These are phyloP conservation scores for Pseudozyma sp. DNA, from an alignment of 1,284 basidiomycete species.

Conservation along the genomic window DNA sequence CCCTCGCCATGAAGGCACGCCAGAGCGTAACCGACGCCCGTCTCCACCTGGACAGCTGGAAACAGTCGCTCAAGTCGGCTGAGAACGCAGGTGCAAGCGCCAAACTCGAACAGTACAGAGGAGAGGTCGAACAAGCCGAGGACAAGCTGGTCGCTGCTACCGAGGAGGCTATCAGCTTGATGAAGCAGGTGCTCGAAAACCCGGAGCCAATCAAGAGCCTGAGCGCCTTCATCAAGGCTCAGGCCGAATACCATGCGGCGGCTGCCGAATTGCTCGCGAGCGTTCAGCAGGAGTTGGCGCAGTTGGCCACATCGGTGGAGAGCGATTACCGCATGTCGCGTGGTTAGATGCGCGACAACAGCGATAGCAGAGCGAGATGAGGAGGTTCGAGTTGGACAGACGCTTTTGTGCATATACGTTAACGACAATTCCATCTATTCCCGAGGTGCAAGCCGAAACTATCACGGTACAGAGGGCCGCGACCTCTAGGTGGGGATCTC, in stretches of 20 bases:
- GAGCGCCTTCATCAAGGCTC: constrained; percentile 88
- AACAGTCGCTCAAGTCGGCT: constrained; percentile 61
- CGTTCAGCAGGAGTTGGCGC: constrained; percentile 89
- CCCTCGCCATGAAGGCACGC: constrained; percentile 65
- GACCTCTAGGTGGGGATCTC: constrained; percentile 20
- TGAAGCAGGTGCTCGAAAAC: constrained; percentile 98
- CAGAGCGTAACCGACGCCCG: constrained; percentile 64
- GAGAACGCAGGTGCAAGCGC: constrained; percentile 51
- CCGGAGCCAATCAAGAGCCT: constrained; percentile 95
- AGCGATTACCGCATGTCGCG: constrained; percentile 79
- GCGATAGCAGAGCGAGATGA: too few species aligned
- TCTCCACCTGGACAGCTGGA: constrained; percentile 66
- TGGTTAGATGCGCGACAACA: constrained; percentile 18
- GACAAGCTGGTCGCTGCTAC: constrained; percentile 87
- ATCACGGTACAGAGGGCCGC: too few species aligned
- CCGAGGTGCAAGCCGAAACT: background rate
- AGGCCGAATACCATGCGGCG: constrained; percentile 84
- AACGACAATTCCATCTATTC: background rate
- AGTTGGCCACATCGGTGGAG: constrained; percentile 87
- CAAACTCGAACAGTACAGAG: constrained; percentile 57
- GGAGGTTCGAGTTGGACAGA: background rate
- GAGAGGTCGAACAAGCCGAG: constrained; percentile 68
- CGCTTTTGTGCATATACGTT: constrained; percentile 5
- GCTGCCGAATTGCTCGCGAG: constrained; percentile 77
- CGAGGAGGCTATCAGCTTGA: constrained; percentile 94